These are phyloP conservation scores for Leccinum rimulosum DNA, from an alignment of 768 basidiomycete genomes.

Conservation along the genomic window DNA sequence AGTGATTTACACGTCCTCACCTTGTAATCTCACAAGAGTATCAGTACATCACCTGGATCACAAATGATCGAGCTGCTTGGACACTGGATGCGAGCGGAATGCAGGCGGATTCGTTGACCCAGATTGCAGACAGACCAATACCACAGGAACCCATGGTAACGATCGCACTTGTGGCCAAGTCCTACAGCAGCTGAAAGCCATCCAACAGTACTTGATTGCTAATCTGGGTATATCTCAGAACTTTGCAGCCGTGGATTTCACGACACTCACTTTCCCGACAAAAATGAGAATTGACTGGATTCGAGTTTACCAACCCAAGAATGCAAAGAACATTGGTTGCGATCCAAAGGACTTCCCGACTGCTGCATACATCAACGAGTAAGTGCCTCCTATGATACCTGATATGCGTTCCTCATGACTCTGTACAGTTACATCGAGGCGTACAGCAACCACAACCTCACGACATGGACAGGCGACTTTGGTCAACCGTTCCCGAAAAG, in stretches of 20 bases:
- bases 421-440: constrained; percentile 52
- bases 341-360: constrained; percentile 81
- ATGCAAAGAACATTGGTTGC: constrained; percentile 77
- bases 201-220: constrained; percentile 69
- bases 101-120: constrained; percentile 49
- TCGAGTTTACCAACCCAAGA: constrained; percentile 81
- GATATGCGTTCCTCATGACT: constrained; percentile 2
- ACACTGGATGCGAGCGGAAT: constrained; percentile 63
- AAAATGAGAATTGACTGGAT: constrained; percentile 83
- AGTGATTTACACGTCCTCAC: constrained; percentile 20
- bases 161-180: neutral
- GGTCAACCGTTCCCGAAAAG: constrained; percentile 70
- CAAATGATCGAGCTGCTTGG: constrained; percentile 63
- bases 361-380: constrained; percentile 73
- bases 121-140: constrained; percentile 68
- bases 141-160: constrained; percentile 82
- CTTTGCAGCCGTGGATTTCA: constrained; percentile 74
- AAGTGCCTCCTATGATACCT: constrained; percentile 18
- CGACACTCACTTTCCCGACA: constrained; percentile 68
- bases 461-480: constrained; percentile 68
- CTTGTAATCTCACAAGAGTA: constrained; percentile 7
- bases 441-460: constrained; percentile 65
- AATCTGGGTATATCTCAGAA: constrained; percentile 85
- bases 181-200: neutral
- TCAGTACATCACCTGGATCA: constrained; percentile 81